Evolutionary conservation across 805 yeast genomes (phyloP).

Genomic region (Cyberlindnera euphorbiae): DNA sequence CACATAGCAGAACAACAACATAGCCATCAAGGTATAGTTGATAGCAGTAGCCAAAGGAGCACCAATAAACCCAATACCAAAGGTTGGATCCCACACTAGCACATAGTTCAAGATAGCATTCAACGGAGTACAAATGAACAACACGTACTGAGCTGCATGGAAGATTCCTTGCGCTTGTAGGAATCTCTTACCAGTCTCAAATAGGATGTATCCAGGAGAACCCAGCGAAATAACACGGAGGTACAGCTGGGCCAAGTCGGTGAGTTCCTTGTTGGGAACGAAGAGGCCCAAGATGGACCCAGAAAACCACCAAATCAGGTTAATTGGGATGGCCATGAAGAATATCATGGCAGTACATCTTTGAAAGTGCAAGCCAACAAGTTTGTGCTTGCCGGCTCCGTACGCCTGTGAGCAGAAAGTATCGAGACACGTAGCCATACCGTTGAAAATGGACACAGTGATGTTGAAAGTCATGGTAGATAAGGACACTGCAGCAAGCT

Average conservation of each 20-base stretch:
- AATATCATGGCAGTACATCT: constrained; percentile 52
- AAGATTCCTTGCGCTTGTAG: constrained; percentile 76
- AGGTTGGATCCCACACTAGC: constrained; percentile 38
- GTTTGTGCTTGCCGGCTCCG: constrained; percentile 53
- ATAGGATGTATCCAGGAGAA: constrained; percentile 64
- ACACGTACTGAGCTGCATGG: constrained; percentile 67
- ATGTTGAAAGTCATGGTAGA: constrained; percentile 69
- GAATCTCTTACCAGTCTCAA: constrained; percentile 74
- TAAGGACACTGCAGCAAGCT: constrained; percentile 65
- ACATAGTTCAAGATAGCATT: constrained; percentile 61
- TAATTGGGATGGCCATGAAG: constrained; percentile 47
- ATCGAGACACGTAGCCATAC: constrained; percentile 65
- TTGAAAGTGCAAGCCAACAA: constrained; percentile 60
- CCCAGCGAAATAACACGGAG: constrained; percentile 52
- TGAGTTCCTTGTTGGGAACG: constrained; percentile 45
- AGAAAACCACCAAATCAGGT: constrained; percentile 53
- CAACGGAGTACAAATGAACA: constrained; percentile 63
- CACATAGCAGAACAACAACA: constrained; percentile 21
- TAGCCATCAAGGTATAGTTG: constrained; percentile 64
- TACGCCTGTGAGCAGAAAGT: constrained; percentile 72
- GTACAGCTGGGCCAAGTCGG: constrained; percentile 51
- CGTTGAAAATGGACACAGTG: constrained; percentile 59
- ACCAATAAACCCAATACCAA: constrained; percentile 70
- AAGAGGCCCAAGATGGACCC: constrained; percentile 39
- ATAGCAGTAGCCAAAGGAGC: constrained; percentile 76